Evolutionary conservation across 2,329 filamentous ascomycete genomes (phyloP).

Genomic region (Rosellinia necatrix): DNA sequence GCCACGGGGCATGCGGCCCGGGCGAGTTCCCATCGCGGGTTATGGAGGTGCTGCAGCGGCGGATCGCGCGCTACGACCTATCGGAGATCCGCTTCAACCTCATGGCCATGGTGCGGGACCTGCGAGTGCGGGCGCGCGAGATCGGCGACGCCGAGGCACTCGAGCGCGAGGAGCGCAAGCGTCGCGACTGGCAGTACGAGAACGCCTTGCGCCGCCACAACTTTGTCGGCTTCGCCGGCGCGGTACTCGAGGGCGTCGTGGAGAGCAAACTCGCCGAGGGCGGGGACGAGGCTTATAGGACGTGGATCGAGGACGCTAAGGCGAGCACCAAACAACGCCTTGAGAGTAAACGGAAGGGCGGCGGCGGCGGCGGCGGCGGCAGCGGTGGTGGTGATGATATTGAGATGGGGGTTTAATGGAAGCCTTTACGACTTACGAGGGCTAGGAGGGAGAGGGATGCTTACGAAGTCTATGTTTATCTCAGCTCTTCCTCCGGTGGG

Average conservation of each 20-base stretch:
- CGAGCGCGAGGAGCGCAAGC: conserved; percentile 79
- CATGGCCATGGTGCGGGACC: conserved; percentile 86
- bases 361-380: conserved; percentile 39
- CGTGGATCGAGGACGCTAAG: conserved; percentile 74
- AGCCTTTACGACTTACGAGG: not conserved
- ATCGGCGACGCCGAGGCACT: conserved; percentile 82
- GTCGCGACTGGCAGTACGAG: conserved; percentile 89
- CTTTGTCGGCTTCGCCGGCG: conserved; percentile 93
- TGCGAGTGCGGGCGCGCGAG: conserved; percentile 75
- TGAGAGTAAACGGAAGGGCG: conserved; percentile 45
- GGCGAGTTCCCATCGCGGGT: conserved; percentile 76
- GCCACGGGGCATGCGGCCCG: conserved; percentile 73
- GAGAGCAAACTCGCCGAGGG: conserved; percentile 70
- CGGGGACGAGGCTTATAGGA: conserved; percentile 66
- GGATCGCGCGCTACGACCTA: conserved; percentile 82
- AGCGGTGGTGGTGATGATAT: conserved; percentile 44
- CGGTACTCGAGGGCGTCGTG: conserved; percentile 88
- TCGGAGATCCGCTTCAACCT: conserved; percentile 95
- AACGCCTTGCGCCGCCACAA: conserved; percentile 91
- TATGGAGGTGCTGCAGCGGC: conserved; percentile 81
- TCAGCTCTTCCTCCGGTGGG: too few relatives aligned
- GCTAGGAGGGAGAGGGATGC: not conserved
- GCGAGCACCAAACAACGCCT: conserved; percentile 54
- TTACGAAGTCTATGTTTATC: not conserved
- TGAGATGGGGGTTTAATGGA: conserved; percentile 45